phyloP scores from a whole-genome alignment of 2,329 filamentous ascomycete species.

The Zalaria obscura region DNA sequence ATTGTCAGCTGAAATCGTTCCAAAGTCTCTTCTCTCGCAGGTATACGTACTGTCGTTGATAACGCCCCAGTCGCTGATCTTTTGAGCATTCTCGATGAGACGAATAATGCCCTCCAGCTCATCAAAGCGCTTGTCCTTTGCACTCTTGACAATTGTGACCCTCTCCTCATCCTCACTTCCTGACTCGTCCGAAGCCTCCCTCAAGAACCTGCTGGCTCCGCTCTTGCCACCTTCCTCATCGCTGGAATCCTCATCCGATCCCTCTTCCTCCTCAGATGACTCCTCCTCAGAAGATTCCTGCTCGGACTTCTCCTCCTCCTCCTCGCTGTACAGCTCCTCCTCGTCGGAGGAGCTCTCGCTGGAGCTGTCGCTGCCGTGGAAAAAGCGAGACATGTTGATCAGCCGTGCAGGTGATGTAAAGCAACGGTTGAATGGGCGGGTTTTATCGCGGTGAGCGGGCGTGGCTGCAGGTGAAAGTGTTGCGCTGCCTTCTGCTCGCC shows the following conservation, averaged over 20 bases:
- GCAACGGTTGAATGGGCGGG: neutral
- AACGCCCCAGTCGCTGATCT: conserved; percentile 94
- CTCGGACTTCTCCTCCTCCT: conserved; percentile 49
- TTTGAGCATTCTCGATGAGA: conserved; percentile 89
- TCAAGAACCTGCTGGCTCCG: conserved; percentile 76
- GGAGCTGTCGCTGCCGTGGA: conserved; percentile 90
- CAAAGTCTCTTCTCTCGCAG: neutral
- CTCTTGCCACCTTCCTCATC: conserved; percentile 45
- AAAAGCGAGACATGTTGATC: conserved; percentile 86
- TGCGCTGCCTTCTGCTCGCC: neutral
- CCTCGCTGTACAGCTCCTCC: conserved; percentile 80
- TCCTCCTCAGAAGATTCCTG: conserved; percentile 45
- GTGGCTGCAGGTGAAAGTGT: neutral
- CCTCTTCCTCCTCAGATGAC: conserved; percentile 19
- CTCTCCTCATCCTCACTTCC: conserved; percentile 76
- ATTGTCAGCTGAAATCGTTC: neutral
- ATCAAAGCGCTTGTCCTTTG: conserved; percentile 92
- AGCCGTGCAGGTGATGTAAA: neutral
- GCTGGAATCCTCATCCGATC: conserved; percentile 22
- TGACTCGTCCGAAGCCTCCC: conserved; percentile 58
- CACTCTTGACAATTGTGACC: conserved; percentile 81
- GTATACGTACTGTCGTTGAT: conserved; percentile 34
- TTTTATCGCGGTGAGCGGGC: neutral
- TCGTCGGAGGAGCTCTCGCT: conserved; percentile 88
- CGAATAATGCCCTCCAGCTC: conserved; percentile 84